Percentiles rank a stretch among this genome's conserved stretches.
Conservation (phyloP, 2,329 filamentous ascomycete species). For the Biscogniauxia marginata region DNA sequence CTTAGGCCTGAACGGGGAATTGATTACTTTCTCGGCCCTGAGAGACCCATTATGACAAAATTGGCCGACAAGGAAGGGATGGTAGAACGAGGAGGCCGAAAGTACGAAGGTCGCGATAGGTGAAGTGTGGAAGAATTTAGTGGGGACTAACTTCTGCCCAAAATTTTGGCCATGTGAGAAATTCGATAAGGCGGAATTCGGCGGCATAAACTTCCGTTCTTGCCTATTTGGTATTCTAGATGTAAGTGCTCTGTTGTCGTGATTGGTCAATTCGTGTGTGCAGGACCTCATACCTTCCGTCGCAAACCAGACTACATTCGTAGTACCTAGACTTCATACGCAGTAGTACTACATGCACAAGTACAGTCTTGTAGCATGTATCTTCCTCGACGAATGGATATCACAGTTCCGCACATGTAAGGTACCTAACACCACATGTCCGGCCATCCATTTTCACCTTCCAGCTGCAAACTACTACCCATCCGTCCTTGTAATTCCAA, state of each 20-base stretch:
- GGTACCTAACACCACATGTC: too few species aligned
- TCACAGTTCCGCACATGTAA: too few species aligned
- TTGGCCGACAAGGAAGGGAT: constrained; percentile 2
- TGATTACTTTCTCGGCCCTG: constrained; percentile 27
- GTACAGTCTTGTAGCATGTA: too few species aligned
- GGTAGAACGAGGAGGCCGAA: neutral
- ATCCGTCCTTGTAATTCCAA: too few species aligned
- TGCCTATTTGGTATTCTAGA: neutral
- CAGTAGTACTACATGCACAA: too few species aligned
- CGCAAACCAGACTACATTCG: too few species aligned
- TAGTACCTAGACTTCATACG: too few species aligned
- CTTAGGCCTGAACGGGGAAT: neutral
- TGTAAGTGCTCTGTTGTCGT: constrained; percentile 6
- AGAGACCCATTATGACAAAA: constrained; percentile 26
- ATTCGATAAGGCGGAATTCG: constrained; percentile 7
- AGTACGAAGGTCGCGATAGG: neutral
- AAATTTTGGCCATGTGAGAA: constrained; percentile 13
- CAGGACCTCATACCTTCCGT: neutral
- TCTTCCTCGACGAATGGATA: too few species aligned
- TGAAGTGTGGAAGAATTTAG: neutral
- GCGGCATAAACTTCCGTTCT: neutral
- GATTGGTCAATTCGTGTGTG: too few species aligned
- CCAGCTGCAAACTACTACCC: too few species aligned
- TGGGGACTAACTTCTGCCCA: constrained; percentile 3
- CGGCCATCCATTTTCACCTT: too few species aligned